phyloP scores from a whole-genome alignment of 2,329 filamentous ascomycete species.

The Triangularia setosa region DNA sequence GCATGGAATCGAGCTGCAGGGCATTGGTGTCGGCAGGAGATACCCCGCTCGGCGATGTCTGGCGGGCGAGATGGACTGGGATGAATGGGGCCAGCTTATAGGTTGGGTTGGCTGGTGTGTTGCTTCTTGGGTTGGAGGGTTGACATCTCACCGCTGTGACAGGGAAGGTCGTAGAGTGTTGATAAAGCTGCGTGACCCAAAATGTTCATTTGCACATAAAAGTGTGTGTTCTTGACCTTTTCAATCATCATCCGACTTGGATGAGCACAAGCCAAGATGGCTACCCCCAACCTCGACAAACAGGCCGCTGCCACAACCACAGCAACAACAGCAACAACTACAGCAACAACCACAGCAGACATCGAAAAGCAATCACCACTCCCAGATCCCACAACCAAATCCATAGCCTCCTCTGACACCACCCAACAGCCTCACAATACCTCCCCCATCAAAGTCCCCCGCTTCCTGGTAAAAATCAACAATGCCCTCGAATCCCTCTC shows the following conservation, averaged over 20 bases:
- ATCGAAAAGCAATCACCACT: background rate
- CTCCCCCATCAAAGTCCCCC: slow-evolving; percentile 3
- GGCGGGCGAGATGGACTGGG: too few relatives aligned
- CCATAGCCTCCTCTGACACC: background rate
- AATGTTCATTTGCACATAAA: background rate
- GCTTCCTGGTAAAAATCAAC: slow-evolving; percentile 21
- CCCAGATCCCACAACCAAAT: background rate
- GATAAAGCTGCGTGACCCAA: background rate
- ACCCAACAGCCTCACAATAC: background rate
- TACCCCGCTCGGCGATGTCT: background rate
- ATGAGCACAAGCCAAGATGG: background rate
- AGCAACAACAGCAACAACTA: too few relatives aligned
- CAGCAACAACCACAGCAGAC: background rate
- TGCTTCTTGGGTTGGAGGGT: background rate
- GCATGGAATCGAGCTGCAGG: background rate
- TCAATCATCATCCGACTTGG: background rate
- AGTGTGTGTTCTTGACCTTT: background rate
- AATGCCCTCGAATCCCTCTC: slow-evolving; percentile 31
- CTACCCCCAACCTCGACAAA: background rate
- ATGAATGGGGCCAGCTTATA: background rate
- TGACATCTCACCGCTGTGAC: background rate
- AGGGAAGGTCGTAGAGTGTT: background rate
- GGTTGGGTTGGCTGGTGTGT: background rate
- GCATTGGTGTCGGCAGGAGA: background rate
- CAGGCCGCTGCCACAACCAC: background rate